Evolutionary conservation across 1,139 yeast genomes (phyloP).

Genomic region (Taphrina communis): DNA sequence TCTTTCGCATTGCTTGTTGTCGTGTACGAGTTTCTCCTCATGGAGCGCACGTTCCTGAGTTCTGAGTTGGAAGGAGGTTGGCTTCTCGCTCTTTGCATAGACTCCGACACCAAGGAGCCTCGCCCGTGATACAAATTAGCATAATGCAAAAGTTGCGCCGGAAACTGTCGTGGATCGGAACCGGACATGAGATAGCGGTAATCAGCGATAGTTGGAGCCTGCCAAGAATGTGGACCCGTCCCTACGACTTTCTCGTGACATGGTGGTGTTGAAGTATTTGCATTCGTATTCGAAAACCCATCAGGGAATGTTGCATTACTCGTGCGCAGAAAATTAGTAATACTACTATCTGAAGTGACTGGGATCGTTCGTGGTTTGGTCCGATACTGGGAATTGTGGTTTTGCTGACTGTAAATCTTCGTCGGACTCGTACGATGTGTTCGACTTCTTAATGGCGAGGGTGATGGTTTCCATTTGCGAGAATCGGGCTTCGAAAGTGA

Average conservation of each 20-base stretch:
- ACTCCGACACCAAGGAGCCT: not conserved
- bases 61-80: constrained; percentile 1
- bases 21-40: not conserved
- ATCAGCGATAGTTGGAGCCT: constrained; percentile 8
- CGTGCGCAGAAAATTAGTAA: not conserved
- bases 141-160: not conserved
- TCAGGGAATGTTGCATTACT: not conserved
- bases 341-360: not conserved
- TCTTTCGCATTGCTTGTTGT: not conserved
- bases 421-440: not conserved
- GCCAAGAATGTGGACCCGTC: not conserved
- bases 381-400: not conserved
- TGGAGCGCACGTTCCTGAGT: not conserved
- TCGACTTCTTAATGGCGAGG: not conserved
- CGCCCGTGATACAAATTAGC: not conserved
- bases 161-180: not conserved
- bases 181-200: not conserved
- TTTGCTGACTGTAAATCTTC: not conserved
- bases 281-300: not conserved
- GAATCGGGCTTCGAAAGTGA: not conserved
- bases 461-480: constrained; percentile 7
- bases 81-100: constrained; percentile 17
- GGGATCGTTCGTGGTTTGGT: not conserved
- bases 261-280: not conserved
- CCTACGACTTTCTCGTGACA: not conserved